Evolutionary conservation across 805 yeast species (phyloP), one percentile per base, ranked within the genome.

Genomic region (Tetrapisispora pingtungensis): DNA sequence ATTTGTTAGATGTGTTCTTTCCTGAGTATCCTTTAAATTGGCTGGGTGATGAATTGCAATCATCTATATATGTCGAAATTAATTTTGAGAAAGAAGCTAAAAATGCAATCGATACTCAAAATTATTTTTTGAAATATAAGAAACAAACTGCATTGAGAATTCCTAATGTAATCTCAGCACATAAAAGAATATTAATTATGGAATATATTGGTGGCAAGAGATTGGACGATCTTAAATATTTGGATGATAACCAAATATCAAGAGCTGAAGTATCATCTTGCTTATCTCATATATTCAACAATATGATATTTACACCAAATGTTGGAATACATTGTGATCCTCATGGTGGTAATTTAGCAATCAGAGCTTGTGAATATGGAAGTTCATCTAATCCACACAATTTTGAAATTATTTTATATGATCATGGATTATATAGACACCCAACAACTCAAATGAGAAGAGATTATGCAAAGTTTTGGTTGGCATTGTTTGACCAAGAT

Each of bases 311-410:
- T 68, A 82, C 94, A 2, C 95, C 96, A 0, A 81, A 79, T 24
- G 95, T 87, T 19, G 86, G 90, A 0, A 75, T 93, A 36, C 99
- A 93, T 61, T 93, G 98, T 67, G 99, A 93, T 61, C 98, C 98
- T 1, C 99, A 93, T 61, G 96, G 95, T 10, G 99, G 99, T 0
- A 93, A 93, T 57, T 68, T 93, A 47, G 96, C 97, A 0, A 86
- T 93, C 19, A 69, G 88, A 45, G 65, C 71, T 1, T 54, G 62
- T 7, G 49, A 54, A 17, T 52, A 51, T 20, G 60, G 46, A 31
- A 53, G 47, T 3, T 50, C 52, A 3, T 41, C 53, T 10, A 68
- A 70, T 24, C 65, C 67, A 4, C 87, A 81, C 58, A 89, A 90
- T 59, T 93, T 93, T 61, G 98, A 93, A 62, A 85, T 93, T 42